Conservation (phyloP, 352 stramenopile species). For the Phytophthora cactorum region DNA sequence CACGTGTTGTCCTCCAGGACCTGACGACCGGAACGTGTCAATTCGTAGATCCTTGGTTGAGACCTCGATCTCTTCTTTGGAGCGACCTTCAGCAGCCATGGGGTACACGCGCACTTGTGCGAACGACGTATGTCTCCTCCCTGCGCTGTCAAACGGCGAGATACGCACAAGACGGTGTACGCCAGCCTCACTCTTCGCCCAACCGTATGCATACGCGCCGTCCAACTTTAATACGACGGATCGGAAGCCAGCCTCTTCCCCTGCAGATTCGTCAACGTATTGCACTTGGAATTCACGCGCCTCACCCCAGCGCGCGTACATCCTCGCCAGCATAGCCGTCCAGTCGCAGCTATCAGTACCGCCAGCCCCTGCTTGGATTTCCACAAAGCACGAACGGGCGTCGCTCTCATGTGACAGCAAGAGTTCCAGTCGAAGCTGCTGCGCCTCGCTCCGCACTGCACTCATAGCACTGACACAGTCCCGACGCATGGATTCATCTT, state of each 20-base stretch:
- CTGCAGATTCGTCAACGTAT: slow-evolving; percentile 87
- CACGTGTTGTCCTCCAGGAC: slow-evolving; percentile 96
- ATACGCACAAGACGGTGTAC: slow-evolving; percentile 96
- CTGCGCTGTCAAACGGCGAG: slow-evolving; percentile 95
- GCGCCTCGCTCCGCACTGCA: slow-evolving; percentile 42
- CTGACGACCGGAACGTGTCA: slow-evolving; percentile 94
- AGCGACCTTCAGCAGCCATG: slow-evolving; percentile 44
- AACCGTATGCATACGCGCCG: slow-evolving; percentile 91
- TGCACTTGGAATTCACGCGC: slow-evolving; percentile 68
- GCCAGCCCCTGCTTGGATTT: slow-evolving; percentile 85
- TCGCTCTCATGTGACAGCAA: slow-evolving; percentile 67
- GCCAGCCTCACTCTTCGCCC: slow-evolving; percentile 94
- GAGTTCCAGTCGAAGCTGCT: slow-evolving; percentile 68
- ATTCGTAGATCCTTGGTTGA: slow-evolving; percentile 91
- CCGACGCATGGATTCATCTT: slow-evolving; percentile 52
- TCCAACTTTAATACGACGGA: slow-evolving; percentile 65
- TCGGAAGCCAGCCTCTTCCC: slow-evolving; percentile 75
- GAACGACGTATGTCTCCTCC: slow-evolving; percentile 95
- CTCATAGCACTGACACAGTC: slow-evolving; percentile 60
- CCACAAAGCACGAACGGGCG: slow-evolving; percentile 70
- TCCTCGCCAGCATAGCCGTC: slow-evolving; percentile 94
- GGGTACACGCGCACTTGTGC: slow-evolving; percentile 87
- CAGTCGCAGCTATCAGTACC: slow-evolving; percentile 97
- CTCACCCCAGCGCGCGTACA: slow-evolving; percentile 92
- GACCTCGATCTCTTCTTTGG: slow-evolving; percentile 61